Conservation (phyloP, 2,329 filamentous ascomycete genomes). For the Colletotrichum agaves region DNA sequence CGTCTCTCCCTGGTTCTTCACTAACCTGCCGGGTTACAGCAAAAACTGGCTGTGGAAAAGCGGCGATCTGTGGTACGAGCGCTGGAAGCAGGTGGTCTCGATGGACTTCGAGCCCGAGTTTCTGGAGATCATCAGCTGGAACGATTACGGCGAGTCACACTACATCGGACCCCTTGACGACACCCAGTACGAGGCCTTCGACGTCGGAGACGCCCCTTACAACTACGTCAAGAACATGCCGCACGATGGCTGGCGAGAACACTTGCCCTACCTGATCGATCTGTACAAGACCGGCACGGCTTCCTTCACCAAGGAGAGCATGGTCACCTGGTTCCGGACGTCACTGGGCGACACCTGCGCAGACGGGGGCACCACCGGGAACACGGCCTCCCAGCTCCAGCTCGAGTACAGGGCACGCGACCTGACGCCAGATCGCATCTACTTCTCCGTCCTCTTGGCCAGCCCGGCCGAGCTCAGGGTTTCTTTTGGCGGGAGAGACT, state of each 20-base stretch:
- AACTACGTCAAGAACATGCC: slow-evolving; percentile 56
- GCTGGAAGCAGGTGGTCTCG: no score
- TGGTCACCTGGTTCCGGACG: slow-evolving; percentile 45
- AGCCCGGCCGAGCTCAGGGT: slow-evolving; percentile 40
- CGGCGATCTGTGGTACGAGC: slow-evolving; percentile 68
- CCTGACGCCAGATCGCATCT: slow-evolving; percentile 29
- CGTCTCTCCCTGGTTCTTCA: slow-evolving; percentile 68
- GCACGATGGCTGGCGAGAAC: slow-evolving; percentile 60
- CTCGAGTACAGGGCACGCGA: slow-evolving; percentile 34
- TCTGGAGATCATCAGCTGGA: no score
- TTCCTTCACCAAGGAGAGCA: slow-evolving; percentile 40
- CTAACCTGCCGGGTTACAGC: slow-evolving; percentile 62
- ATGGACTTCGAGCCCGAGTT: no score
- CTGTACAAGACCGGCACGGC: slow-evolving; percentile 56
- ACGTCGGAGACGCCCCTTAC: slow-evolving; percentile 48
- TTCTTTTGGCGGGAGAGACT: background rate
- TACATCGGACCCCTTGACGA: no score
- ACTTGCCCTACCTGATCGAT: slow-evolving; percentile 61
- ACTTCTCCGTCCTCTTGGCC: slow-evolving; percentile 42
- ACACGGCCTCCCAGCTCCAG: slow-evolving; percentile 43
- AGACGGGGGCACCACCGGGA: slow-evolving; percentile 42
- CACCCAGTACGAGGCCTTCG: background rate
- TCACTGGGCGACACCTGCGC: slow-evolving; percentile 40
- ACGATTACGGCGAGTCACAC: no score
- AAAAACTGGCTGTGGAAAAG: slow-evolving; percentile 73